Conservation (phyloP, 1,284 basidiomycete genomes). For the Limonomyces culmigenus region DNA sequence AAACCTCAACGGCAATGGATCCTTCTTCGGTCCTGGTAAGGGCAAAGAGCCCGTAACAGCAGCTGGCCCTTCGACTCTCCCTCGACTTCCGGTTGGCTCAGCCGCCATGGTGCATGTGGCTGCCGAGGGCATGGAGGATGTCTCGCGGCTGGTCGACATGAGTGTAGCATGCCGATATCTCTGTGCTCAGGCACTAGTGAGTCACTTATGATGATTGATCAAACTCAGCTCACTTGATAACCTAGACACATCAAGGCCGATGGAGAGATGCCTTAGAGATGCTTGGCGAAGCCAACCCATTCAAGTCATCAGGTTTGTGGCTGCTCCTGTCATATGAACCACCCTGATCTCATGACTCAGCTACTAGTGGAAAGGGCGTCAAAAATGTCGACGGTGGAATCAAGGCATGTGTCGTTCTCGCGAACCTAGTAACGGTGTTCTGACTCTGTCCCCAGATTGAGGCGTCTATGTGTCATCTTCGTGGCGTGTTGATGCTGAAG, state of each 20-base stretch:
- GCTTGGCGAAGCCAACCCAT: conserved; percentile 84
- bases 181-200: conserved; percentile 86
- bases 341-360: conserved; percentile 9
- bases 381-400: conserved; percentile 78
- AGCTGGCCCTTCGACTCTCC: conserved; percentile 17
- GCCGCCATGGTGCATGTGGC: conserved; percentile 50
- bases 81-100: conserved; percentile 50
- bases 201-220: too few relatives aligned
- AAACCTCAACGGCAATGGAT: not conserved
- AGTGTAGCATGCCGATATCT: conserved; percentile 87
- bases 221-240: too few relatives aligned
- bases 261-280: conserved; percentile 89
- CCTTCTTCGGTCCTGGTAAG: conserved; percentile 35
- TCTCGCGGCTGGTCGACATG: conserved; percentile 73
- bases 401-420: conserved; percentile 32
- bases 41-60: conserved; percentile 25
- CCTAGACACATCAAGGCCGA: too few relatives aligned
- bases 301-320: conserved; percentile 44
- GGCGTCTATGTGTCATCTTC: conserved; percentile 88
- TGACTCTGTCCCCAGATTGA: too few relatives aligned
- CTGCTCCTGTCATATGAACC: too few relatives aligned
- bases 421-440: conserved; percentile 1
- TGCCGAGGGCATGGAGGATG: conserved; percentile 39
- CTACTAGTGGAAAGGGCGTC: too few relatives aligned
- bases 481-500: conserved; percentile 88